Percentiles rank a stretch among this genome's conserved stretches.
Evolutionary conservation across 2,329 filamentous ascomycete species (phyloP).

Genomic region (Ophiosphaerella korrae): DNA sequence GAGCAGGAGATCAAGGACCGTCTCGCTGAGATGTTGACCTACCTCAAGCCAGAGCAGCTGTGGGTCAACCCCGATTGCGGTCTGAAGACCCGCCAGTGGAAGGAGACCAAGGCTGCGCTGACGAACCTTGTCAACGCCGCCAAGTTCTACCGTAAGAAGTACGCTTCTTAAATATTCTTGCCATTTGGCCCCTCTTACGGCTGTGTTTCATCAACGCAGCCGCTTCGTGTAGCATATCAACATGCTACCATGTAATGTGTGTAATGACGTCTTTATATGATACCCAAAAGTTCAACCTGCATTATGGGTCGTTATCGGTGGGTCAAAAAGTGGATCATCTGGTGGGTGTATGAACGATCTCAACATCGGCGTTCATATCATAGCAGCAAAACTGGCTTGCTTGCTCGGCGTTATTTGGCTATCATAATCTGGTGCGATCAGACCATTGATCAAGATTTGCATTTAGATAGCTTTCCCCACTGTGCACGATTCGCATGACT

Average conservation of each 20-base stretch:
- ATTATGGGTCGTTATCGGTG: slow-evolving; percentile 43
- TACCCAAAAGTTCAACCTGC: slow-evolving; percentile 52
- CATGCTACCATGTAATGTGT: slow-evolving; percentile 48
- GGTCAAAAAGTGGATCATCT: slow-evolving; percentile 23
- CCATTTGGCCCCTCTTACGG: slow-evolving; percentile 27
- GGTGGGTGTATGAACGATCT: slow-evolving; percentile 40
- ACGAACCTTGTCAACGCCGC: slow-evolving; percentile 97
- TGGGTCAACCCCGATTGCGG: slow-evolving; percentile 99
- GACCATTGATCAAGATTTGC: background rate
- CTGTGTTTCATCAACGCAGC: slow-evolving; percentile 41
- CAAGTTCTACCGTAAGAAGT: slow-evolving; percentile 94
- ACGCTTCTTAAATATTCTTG: slow-evolving; percentile 61
- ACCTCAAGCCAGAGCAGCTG: slow-evolving; percentile 97
- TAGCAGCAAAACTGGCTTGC: slow-evolving; percentile 16
- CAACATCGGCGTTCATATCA: slow-evolving; percentile 48
- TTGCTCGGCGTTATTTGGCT: slow-evolving; percentile 3
- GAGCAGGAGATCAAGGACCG: slow-evolving; percentile 99
- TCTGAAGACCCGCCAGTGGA: slow-evolving; percentile 98
- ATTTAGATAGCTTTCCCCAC: background rate
- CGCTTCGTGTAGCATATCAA: slow-evolving; percentile 45
- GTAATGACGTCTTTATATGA: slow-evolving; percentile 48
- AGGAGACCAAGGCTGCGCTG: slow-evolving; percentile 96
- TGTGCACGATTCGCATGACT: background rate
- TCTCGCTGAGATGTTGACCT: slow-evolving; percentile 93
- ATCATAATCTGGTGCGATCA: background rate